Evolutionary conservation across 176 grass and related monocot species (phyloP), one percentile per base, ranked within the genome.

Genomic region (Pharus latifolius): DNA sequence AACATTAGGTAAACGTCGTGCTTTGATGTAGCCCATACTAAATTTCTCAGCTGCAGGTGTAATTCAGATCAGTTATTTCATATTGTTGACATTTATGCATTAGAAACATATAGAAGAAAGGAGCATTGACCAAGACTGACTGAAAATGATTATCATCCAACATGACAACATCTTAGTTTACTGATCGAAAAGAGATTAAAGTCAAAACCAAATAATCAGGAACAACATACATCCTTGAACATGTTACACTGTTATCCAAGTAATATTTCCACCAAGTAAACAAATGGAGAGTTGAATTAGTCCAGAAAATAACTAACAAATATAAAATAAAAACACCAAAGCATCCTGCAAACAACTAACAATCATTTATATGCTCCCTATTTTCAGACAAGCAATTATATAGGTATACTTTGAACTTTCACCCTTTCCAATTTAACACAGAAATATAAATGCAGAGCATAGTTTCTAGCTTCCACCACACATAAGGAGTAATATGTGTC

Each of bases 1-100:
- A 82, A 85, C 48, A 82, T 81, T 60, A 87, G 56, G 62, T 84
- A 95, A 35, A 87, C 72, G 8, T 95, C 91, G 49, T 95, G 91
- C 75, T 95, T 95, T 49, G 91, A 90, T 63, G 91, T 90, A 59
- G 91, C 83, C 91, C 87, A 95, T 29, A 95, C 74, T 72, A 95
- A 88, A 80, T 95, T 95, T 65, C 91, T 84, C 58, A 95, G 63
- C 91, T 95, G 86, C 45, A 79, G 15, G 43, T 41, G 72, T 18
- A 91, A 70, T 52, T 58, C 51, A 23, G 59, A 19, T 48, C 42
- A 68, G 64, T 42, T 49, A 5, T 60, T 75, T 85, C 46, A 53
- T 24, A 20, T 42, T 33, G 63, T 52, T 13, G 8, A 37, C 24
- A 77, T 55, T 40, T 55, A n/a, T 17, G 56, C 2, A 48, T 69